A percentile compares a stretch with the other conserved stretches of the same genome.
Conservation (phyloP, 2,329 filamentous ascomycete genomes). For the Cladosporium sp. region DNA sequence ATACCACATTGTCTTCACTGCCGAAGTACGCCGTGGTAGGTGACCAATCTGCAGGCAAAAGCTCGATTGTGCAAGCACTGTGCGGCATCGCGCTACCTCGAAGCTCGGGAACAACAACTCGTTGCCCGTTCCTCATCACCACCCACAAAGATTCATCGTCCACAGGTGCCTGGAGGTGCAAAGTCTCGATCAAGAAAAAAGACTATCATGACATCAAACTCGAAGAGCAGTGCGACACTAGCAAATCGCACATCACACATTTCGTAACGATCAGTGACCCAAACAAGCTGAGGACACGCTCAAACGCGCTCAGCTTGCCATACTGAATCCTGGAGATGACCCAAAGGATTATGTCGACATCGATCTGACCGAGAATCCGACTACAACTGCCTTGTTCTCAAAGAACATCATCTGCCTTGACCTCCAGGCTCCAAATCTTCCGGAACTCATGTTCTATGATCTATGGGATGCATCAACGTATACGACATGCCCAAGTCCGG, state of each 20-base stretch:
- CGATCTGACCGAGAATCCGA: too few relatives aligned
- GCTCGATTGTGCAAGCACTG: neutral
- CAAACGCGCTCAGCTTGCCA: neutral
- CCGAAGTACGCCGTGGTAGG: neutral
- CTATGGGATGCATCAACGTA: neutral
- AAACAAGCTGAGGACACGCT: neutral
- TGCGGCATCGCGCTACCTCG: neutral
- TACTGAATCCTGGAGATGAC: neutral
- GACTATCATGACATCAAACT: too few relatives aligned
- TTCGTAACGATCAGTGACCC: too few relatives aligned
- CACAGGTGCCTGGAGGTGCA: too few relatives aligned
- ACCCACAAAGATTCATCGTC: too few relatives aligned
- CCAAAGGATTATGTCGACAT: neutral
- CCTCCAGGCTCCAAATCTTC: neutral
- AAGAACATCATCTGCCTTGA: neutral
- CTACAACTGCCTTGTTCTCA: too few relatives aligned
- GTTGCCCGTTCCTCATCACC: neutral
- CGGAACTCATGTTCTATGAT: neutral
- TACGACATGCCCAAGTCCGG: neutral
- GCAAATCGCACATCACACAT: too few relatives aligned
- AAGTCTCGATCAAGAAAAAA: too few relatives aligned
- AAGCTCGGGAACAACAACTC: neutral
- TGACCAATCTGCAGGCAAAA: neutral
- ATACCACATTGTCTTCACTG: neutral
- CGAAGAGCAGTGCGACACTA: too few relatives aligned